Evolutionary conservation across 2,329 filamentous ascomycete species (phyloP).

Genomic region (Trichophyton verrucosum): DNA sequence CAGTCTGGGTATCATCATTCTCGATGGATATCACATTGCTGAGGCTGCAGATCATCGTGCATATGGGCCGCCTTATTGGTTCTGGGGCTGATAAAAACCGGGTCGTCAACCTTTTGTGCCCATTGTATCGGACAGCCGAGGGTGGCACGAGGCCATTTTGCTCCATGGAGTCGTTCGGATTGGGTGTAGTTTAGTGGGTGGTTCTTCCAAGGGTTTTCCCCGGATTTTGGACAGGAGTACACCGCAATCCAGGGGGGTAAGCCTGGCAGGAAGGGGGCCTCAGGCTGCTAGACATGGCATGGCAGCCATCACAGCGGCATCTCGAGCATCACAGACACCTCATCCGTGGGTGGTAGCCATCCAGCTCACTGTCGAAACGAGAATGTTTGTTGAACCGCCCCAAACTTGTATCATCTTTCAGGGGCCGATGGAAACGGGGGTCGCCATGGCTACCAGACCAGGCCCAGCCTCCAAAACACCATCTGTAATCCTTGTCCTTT

Average conservation of each 20-base stretch:
- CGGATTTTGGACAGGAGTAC: background rate
- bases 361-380: background rate
- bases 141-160: background rate
- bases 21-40: background rate
- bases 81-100: background rate
- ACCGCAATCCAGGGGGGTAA: no score
- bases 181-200: background rate
- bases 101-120: background rate
- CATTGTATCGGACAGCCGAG: background rate
- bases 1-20: background rate
- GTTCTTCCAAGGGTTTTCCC: background rate
- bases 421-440: background rate
- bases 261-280: no score
- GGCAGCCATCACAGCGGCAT: background rate
- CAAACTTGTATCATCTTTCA: background rate
- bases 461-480: background rate
- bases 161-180: background rate
- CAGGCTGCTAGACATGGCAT: background rate
- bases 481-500: background rate
- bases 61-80: background rate
- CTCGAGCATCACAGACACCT: background rate
- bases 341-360: background rate
- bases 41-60: background rate
- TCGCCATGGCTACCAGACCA: background rate
- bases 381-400: background rate